Conservation (phyloP, 2,329 filamentous ascomycete species). For the Byssochlamys sp. region DNA sequence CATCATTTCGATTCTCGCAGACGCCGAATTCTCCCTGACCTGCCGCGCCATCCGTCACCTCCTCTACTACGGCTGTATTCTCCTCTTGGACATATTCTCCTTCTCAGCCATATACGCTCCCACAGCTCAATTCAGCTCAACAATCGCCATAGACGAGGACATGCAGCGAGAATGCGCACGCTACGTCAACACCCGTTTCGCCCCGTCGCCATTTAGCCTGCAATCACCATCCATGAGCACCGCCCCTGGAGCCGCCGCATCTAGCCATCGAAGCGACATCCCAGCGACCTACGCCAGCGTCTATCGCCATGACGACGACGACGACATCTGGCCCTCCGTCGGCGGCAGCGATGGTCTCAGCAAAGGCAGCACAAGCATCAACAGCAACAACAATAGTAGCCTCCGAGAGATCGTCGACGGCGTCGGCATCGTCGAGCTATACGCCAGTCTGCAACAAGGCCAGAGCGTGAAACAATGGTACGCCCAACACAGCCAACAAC, state of each 20-base stretch:
- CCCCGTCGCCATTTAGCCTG: conserved; percentile 16
- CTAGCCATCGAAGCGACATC: conserved; percentile 13
- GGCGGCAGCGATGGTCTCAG: conserved; percentile 15
- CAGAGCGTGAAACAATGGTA: conserved; percentile 83
- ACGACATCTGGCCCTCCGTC: conserved; percentile 37
- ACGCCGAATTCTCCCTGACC: conserved; percentile 77
- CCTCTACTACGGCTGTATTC: conserved; percentile 81
- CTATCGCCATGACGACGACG: conserved; percentile 21
- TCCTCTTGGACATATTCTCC: conserved; percentile 89
- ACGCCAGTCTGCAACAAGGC: conserved; percentile 73
- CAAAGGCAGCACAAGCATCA: conserved; percentile 1
- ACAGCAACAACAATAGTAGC: neutral
- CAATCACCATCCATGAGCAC: conserved; percentile 2
- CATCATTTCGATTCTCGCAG: conserved; percentile 72
- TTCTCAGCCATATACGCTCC: conserved; percentile 85
- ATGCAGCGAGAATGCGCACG: conserved; percentile 80
- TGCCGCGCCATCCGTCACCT: conserved; percentile 80
- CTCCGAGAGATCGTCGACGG: conserved; percentile 28
- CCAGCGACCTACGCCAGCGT: conserved; percentile 12
- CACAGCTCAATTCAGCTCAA: conserved; percentile 62
- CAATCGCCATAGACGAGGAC: conserved; percentile 63
- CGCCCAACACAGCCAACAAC: conserved; percentile 59
- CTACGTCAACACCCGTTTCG: conserved; percentile 59
- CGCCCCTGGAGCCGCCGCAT: neutral
- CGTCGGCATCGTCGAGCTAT: conserved; percentile 62